These are phyloP conservation scores for Coniferiporia weirii DNA, from an alignment of 1,284 basidiomycete genomes.

Conservation along the genomic window DNA sequence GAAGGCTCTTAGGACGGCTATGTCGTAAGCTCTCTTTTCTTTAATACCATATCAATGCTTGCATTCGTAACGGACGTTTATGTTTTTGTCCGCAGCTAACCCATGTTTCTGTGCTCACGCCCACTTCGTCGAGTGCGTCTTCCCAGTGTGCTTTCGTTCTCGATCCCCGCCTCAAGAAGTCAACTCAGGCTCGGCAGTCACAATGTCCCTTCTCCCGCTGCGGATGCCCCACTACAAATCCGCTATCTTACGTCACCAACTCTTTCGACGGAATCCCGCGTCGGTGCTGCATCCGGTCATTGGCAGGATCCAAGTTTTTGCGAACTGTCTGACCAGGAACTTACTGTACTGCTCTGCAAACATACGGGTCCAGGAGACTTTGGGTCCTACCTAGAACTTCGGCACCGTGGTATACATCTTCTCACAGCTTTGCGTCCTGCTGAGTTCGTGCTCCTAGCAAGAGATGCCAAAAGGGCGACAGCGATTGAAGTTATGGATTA, in stretches of 20 bases:
- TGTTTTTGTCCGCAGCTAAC: slow-evolving; percentile 20
- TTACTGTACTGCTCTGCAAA: not conserved
- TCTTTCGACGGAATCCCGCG: not conserved
- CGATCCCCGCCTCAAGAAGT: not conserved
- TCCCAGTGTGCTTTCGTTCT: not conserved
- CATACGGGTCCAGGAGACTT: not conserved
- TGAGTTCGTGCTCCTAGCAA: not conserved
- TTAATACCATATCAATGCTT: not conserved
- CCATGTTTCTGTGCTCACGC: slow-evolving; percentile 25
- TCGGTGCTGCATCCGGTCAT: not conserved
- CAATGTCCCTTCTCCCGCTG: not conserved
- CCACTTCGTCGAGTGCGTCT: slow-evolving; percentile 17
- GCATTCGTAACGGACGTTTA: not conserved
- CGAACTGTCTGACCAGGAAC: not conserved
- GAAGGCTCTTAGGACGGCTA: not conserved
- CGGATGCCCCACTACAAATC: no score
- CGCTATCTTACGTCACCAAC: not conserved
- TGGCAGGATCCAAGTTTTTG: not conserved
- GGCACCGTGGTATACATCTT: not conserved
- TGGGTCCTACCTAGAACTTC: not conserved
- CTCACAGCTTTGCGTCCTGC: not conserved
- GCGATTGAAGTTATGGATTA: not conserved
- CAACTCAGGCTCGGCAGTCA: not conserved
- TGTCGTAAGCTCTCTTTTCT: slow-evolving; percentile 9
- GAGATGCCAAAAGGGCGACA: not conserved